A percentile compares a stretch with the other conserved stretches of the same genome.
These are phyloP conservation scores for Neurospora sp. DNA, from an alignment of 495 filamentous ascomycete genomes.

Conservation along the genomic window DNA sequence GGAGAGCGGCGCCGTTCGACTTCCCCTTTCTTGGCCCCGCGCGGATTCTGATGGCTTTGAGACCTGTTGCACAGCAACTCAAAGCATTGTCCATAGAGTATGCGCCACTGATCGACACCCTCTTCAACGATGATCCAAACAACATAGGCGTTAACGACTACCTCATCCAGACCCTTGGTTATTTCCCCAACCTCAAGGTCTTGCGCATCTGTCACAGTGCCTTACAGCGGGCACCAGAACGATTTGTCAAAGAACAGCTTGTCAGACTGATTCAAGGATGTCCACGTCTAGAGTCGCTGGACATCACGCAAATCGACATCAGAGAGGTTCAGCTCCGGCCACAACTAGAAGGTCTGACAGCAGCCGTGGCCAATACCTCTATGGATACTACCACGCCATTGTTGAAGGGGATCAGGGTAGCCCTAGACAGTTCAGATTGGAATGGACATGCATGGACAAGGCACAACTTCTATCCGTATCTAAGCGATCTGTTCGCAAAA, in stretches of 20 bases:
- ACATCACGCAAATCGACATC: background rate
- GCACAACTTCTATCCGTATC: background rate
- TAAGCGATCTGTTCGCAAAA: background rate
- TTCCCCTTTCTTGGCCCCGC: background rate
- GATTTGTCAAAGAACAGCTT: background rate
- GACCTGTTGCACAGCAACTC: background rate
- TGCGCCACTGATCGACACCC: background rate
- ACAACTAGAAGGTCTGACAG: background rate
- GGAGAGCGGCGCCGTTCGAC: background rate
- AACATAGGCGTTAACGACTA: background rate
- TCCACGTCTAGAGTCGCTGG: background rate
- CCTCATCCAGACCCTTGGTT: background rate
- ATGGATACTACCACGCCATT: background rate
- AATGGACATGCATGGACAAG: background rate
- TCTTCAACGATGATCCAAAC: background rate
- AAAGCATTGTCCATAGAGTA: background rate
- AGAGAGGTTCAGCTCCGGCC: background rate
- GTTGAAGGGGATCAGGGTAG: background rate
- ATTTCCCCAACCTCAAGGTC: background rate
- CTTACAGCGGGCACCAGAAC: background rate
- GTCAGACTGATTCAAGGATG: background rate
- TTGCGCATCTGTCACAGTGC: background rate
- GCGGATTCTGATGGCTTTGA: background rate
- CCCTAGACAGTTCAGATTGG: background rate
- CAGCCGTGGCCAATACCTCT: background rate